Conservation (phyloP, 2,329 filamentous ascomycete species). For the Ophidiomyces ophidiicola region DNA sequence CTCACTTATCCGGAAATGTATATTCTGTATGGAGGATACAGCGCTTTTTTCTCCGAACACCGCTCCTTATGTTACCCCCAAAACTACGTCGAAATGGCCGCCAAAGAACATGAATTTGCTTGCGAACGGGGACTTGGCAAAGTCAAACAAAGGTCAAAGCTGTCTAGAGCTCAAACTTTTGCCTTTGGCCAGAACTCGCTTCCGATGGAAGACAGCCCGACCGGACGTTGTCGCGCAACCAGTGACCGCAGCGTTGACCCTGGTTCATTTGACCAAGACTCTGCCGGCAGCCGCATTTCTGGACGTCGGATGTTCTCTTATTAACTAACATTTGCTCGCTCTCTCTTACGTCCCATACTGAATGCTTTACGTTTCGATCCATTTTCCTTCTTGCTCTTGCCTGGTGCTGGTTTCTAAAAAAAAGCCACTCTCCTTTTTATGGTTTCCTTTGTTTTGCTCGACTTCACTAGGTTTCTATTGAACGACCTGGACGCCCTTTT, state of each 20-base stretch:
- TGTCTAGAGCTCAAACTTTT: conserved; percentile 83
- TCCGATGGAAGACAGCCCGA: conserved; percentile 52
- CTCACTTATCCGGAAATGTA: conserved; percentile 96
- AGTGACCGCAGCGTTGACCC: conserved; percentile 24
- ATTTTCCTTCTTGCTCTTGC: conserved; percentile 1
- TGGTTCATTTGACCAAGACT: conserved; percentile 27
- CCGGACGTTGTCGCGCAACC: conserved; percentile 34
- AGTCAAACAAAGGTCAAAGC: conserved; percentile 74
- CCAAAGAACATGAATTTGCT: conserved; percentile 77
- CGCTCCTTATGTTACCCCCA: conserved; percentile 76
- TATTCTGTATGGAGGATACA: conserved; percentile 93
- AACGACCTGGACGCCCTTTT: neutral
- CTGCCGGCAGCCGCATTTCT: conserved; percentile 26
- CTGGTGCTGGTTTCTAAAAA: conserved; percentile 1
- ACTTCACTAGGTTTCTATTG: neutral
- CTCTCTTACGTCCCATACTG: conserved; percentile 3
- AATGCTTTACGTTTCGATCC: conserved; percentile 11
- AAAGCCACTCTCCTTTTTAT: neutral
- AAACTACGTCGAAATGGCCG: conserved; percentile 93
- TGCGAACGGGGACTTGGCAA: conserved; percentile 93
- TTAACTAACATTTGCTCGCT: conserved; percentile 17
- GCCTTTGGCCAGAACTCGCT: conserved; percentile 69
- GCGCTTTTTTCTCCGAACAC: conserved; percentile 74
- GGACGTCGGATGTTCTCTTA: conserved; percentile 37
- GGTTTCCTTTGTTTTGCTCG: conserved; percentile 5